A percentile compares a stretch with the other conserved stretches of the same genome.
phyloP scores from a whole-genome alignment of 2,329 filamentous ascomycete species.

The Hymenotorrendiella dingleyae region DNA sequence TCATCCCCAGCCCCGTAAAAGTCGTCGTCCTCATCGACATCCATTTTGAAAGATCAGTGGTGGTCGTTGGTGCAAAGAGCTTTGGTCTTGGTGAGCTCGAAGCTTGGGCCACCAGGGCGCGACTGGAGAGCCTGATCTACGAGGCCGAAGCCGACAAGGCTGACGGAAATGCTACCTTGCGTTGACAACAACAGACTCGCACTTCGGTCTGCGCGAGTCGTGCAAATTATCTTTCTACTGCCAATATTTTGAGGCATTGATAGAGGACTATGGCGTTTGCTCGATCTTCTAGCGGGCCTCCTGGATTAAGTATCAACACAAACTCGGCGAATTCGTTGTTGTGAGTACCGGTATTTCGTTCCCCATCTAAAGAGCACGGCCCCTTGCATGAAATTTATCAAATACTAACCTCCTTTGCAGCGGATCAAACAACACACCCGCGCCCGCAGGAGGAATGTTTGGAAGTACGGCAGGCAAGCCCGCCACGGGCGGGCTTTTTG shows the following conservation, averaged over 20 bases:
- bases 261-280: conserved; percentile 31
- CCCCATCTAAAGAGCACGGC: conserved; percentile 18
- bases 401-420: conserved; percentile 19
- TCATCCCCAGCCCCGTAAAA: conserved; percentile 59
- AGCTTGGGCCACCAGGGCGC: background rate
- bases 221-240: no score
- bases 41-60: conserved; percentile 41
- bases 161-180: no score
- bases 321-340: conserved; percentile 52
- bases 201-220: no score
- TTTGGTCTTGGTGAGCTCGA: conserved; percentile 4
- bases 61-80: conserved; percentile 1
- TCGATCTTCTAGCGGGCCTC: conserved; percentile 54
- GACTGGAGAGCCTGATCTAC: no score
- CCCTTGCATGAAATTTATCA: conserved; percentile 9
- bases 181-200: no score
- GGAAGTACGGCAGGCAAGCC: conserved; percentile 26
- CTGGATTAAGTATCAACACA: conserved; percentile 59
- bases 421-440: conserved; percentile 24
- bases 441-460: conserved; percentile 29
- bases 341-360: conserved; percentile 35
- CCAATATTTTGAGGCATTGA: conserved; percentile 1
- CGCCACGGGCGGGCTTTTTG: conserved; percentile 30
- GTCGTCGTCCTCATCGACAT: conserved; percentile 63
- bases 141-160: no score